These are phyloP conservation scores for Fusarium sacchari DNA, from an alignment of 2,329 filamentous ascomycete species.

Conservation along the genomic window DNA sequence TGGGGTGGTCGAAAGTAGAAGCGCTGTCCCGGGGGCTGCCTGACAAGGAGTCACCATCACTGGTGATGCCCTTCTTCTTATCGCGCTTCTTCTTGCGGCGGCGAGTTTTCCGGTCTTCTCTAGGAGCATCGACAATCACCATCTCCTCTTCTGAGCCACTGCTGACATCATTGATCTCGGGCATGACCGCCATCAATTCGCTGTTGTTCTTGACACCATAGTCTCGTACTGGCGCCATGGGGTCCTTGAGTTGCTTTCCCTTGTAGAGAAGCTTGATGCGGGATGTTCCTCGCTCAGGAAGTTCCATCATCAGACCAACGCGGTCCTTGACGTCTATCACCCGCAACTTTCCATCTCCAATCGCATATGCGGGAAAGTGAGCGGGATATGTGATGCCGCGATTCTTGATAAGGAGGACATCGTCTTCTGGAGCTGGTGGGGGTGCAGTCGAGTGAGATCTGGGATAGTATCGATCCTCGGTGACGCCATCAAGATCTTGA, in stretches of 20 bases:
- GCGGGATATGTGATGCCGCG: slow-evolving; percentile 73
- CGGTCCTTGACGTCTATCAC: slow-evolving; percentile 74
- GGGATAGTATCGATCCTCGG: slow-evolving; percentile 54
- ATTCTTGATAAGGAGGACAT: slow-evolving; percentile 76
- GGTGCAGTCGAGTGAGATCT: slow-evolving; percentile 48
- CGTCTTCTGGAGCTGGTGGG: slow-evolving; percentile 65
- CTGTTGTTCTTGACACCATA: slow-evolving; percentile 71
- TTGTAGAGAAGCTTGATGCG: slow-evolving; percentile 78
- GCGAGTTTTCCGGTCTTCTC: slow-evolving; percentile 48
- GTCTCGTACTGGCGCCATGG: slow-evolving; percentile 64
- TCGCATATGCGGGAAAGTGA: slow-evolving; percentile 79
- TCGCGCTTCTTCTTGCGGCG: slow-evolving; percentile 57
- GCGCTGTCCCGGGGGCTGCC: slow-evolving; percentile 58
- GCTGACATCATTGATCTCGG: slow-evolving; percentile 51
- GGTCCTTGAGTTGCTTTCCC: slow-evolving; percentile 75
- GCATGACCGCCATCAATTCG: slow-evolving; percentile 64
- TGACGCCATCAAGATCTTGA: slow-evolving; percentile 69
- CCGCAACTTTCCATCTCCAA: slow-evolving; percentile 76
- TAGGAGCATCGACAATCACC: slow-evolving; percentile 56
- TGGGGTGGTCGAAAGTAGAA: slow-evolving; percentile 50
- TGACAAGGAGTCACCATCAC: slow-evolving; percentile 51
- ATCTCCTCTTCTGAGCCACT: slow-evolving; percentile 56
- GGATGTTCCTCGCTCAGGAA: slow-evolving; percentile 62
- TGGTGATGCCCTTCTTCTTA: slow-evolving; percentile 42
- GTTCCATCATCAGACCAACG: slow-evolving; percentile 72